Evolutionary conservation across 1,139 yeast genomes (phyloP).

Genomic region (Hemisphaericaspora lyxosophila): DNA sequence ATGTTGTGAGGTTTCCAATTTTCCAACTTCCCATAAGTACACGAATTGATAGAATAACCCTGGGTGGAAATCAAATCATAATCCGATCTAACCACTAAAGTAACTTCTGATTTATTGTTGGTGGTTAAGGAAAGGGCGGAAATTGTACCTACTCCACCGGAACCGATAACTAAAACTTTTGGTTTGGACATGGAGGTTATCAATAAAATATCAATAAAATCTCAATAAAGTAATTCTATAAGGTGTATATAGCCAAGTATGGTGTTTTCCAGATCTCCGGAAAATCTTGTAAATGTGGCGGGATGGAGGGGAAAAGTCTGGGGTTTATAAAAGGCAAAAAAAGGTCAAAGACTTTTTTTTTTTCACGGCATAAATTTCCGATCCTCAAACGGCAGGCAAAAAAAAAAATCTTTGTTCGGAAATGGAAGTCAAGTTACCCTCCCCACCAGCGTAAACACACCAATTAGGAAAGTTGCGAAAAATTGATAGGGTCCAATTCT

Average conservation of each 20-base stretch:
- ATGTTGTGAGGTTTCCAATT: slow-evolving; percentile 56
- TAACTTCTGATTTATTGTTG: slow-evolving; percentile 49
- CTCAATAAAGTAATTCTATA: too few relatives aligned
- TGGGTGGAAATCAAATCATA: slow-evolving; percentile 48
- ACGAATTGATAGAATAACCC: slow-evolving; percentile 63
- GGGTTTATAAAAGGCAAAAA: neutral
- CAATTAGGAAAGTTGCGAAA: too few relatives aligned
- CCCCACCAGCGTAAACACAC: too few relatives aligned
- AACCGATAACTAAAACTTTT: slow-evolving; percentile 41
- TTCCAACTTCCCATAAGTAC: slow-evolving; percentile 56
- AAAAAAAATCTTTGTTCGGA: too few relatives aligned
- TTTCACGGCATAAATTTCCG: neutral
- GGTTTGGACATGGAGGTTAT: slow-evolving; percentile 20
- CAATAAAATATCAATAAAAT: too few relatives aligned
- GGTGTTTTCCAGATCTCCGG: too few relatives aligned
- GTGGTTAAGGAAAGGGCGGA: slow-evolving; percentile 59
- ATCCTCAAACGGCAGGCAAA: too few relatives aligned
- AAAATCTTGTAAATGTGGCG: too few relatives aligned
- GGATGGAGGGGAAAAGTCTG: neutral
- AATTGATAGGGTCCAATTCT: too few relatives aligned
- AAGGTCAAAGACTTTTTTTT: too few relatives aligned
- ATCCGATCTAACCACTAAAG: slow-evolving; percentile 66
- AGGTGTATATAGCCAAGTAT: too few relatives aligned
- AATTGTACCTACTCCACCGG: slow-evolving; percentile 67
- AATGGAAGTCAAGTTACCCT: too few relatives aligned